Evolutionary conservation across 768 basidiomycete genomes (phyloP).

Genomic region (Boletales sp.): DNA sequence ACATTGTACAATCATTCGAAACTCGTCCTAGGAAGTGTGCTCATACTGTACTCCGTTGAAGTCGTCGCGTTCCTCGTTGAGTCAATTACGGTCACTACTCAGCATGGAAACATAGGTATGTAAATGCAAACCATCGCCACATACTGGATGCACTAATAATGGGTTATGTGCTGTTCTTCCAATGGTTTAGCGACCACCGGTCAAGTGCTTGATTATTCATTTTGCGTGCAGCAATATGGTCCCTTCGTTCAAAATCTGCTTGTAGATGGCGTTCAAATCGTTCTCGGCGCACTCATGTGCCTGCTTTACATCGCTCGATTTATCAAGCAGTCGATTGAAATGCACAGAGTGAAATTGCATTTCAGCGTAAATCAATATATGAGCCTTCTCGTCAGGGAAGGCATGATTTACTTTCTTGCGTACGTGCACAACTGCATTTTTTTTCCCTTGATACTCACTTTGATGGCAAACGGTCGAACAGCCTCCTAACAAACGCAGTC

Average conservation of each 20-base stretch:
- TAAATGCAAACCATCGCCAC: too few species aligned
- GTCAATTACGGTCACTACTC: neutral
- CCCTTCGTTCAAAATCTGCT: neutral
- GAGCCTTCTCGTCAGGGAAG: neutral
- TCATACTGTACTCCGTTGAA: neutral
- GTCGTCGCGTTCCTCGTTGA: neutral
- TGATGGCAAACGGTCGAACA: neutral
- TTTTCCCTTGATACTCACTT: neutral
- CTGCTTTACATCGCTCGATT: neutral
- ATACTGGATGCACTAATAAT: neutral
- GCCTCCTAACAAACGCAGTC: neutral
- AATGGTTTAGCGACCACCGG: neutral
- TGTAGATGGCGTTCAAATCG: neutral
- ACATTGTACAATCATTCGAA: neutral
- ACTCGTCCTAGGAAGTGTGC: neutral
- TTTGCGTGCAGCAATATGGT: neutral
- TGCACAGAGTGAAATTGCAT: neutral
- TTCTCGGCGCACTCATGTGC: neutral
- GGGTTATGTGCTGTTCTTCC: neutral
- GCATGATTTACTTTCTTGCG: slow-evolving; percentile 1
- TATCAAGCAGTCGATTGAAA: neutral
- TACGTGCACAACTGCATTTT: neutral
- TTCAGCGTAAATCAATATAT: neutral
- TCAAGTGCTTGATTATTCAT: neutral
- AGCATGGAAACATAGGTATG: neutral